phyloP scores from a whole-genome alignment of 805 yeast genomes.

The Danielozyma ontarioensis region DNA sequence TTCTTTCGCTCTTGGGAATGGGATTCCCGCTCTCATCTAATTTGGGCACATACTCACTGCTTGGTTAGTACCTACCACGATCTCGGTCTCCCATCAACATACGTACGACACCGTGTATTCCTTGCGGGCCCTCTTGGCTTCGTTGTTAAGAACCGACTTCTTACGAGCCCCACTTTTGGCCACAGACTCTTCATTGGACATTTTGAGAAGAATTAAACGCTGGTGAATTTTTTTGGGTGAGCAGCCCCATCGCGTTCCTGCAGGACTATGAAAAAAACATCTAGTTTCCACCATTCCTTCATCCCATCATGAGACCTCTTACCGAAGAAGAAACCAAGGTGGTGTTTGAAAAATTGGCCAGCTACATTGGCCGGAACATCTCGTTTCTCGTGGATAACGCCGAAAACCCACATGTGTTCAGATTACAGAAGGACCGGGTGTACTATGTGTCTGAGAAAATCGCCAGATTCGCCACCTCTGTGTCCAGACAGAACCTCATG shows the following conservation, averaged over 20 bases:
- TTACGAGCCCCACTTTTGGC: neutral
- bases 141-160: neutral
- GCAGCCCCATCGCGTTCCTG: too few relatives aligned
- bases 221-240: too few relatives aligned
- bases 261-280: too few relatives aligned
- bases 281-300: constrained; percentile 24
- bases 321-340: constrained; percentile 97
- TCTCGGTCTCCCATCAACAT: neutral
- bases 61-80: too few relatives aligned
- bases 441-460: constrained; percentile 83
- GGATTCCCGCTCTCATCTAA: constrained; percentile 64
- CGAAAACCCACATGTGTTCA: constrained; percentile 87
- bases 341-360: constrained; percentile 93
- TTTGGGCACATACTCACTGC: constrained; percentile 34
- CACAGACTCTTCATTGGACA: neutral
- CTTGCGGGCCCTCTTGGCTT: neutral
- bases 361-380: constrained; percentile 94
- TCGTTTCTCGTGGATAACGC: constrained; percentile 79
- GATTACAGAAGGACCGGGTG: constrained; percentile 94
- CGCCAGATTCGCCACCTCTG: constrained; percentile 84
- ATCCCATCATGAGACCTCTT: constrained; percentile 70
- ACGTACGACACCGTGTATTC: neutral
- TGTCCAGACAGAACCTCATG: constrained; percentile 86
- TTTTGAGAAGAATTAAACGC: neutral
- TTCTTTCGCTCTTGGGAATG: constrained; percentile 51